Evolutionary conservation across 2,329 filamentous ascomycete genomes (phyloP), one percentile per base, ranked within the genome.

Genomic region (Myriosclerotinia curreyana): DNA sequence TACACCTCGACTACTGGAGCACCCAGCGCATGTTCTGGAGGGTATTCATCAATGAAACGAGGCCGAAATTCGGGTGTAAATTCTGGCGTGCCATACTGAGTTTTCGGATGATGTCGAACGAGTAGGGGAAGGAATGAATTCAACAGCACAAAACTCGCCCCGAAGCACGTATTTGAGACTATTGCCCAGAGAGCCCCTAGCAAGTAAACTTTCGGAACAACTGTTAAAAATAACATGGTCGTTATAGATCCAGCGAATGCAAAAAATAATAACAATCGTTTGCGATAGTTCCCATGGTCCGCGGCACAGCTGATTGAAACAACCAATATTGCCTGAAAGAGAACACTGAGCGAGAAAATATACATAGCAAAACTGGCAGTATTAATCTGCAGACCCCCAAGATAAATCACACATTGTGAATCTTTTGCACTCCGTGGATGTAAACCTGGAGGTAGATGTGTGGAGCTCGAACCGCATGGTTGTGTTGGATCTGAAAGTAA

Each of bases 321-420:
- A 51, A 99, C 96, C 38, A 98, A 79, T 36, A 98, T 77, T 1
- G 93, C 90, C 75, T 99, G 95, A 14, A 97, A 76, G 25, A 97
- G 77, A 1, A 99, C 95, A 74, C 91, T 96, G 72, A 96, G 81
- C 65, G 92, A 96, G 77, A 99, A 99, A 2, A 92, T 97, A 78
- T 98, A 98, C 92, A 98, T 96, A 75, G 92, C 94, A 76, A 98
- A 97, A 76, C 91, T 96, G 44, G 94, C 93, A 0, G 94, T 97
- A 77, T 98, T 98, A 78, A 99, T 88, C 72, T 96, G 88, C 66
- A 90, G 76, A 7, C 94, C 94, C 31, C 96, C 79, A 6, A 98
- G 80, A 68, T 88, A 85, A 65, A 98, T 86, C 66, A 98, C 81
- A 74, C 95, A 99, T 75, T 96, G 91, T 56, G 81, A 82, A 69